Conservation (phyloP, 176 grass and related monocot genomes). For the Oryza officinalis region DNA sequence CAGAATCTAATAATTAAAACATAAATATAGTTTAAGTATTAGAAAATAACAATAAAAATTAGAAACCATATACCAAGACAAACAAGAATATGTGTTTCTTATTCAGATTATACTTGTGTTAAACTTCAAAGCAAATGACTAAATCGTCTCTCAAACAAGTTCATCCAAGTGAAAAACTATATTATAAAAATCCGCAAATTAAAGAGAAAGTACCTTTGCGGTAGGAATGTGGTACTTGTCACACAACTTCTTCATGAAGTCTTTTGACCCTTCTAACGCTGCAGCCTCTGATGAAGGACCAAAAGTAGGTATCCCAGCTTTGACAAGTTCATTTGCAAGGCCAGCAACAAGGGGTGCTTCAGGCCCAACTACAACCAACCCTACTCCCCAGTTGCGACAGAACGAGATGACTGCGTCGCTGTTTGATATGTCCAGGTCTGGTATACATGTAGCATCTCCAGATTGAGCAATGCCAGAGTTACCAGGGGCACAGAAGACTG, state of each 20-base stretch:
- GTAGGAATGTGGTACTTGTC: conserved; percentile 71
- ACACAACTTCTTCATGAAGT: conserved; percentile 79
- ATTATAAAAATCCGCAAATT: neutral
- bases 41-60: neutral
- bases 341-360: conserved; percentile 66
- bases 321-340: conserved; percentile 56
- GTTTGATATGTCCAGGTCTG: conserved; percentile 48
- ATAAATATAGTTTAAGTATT: neutral
- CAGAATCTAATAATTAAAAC: neutral
- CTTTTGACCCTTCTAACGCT: conserved; percentile 67
- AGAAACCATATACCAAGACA: neutral
- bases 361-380: conserved; percentile 61
- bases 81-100: neutral
- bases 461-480: conserved; percentile 67
- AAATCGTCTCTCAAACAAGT: neutral
- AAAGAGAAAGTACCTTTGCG: conserved; percentile 45
- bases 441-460: conserved; percentile 60
- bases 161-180: neutral
- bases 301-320: conserved; percentile 59
- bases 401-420: conserved; percentile 51
- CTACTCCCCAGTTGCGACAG: conserved; percentile 50
- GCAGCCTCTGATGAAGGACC: conserved; percentile 68
- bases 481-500: conserved; percentile 68
- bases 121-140: neutral
- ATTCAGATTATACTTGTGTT: neutral